Evolutionary conservation across 371 early-diverging fungal genomes (phyloP).

Genomic region (Entomophthora muscae): DNA sequence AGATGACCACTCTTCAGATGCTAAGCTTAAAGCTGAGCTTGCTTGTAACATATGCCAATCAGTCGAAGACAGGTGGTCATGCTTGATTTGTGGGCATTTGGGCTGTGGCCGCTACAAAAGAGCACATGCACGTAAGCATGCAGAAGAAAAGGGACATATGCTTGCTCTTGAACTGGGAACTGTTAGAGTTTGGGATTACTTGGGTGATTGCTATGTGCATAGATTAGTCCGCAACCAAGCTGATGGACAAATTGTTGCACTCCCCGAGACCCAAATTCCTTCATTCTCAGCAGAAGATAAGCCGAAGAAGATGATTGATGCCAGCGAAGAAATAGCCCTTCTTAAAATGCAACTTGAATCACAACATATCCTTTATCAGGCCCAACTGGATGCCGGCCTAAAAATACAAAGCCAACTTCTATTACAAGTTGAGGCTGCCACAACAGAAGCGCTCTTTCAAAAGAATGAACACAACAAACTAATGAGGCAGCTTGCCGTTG

Average conservation of each 20-base stretch:
- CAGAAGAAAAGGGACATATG: conserved; percentile 50
- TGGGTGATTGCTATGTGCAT: conserved; percentile 84
- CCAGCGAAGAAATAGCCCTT: background rate
- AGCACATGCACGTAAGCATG: conserved; percentile 80
- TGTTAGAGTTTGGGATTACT: conserved; percentile 94
- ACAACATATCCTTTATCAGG: background rate
- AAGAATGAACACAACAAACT: background rate
- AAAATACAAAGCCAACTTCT: background rate
- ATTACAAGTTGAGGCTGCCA: background rate
- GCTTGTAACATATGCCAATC: background rate
- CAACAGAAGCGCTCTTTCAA: background rate
- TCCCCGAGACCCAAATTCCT: conserved; percentile 20
- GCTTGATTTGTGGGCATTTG: conserved; percentile 80
- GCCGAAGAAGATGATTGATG: background rate
- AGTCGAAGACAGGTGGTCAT: conserved; percentile 68
- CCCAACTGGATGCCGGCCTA: background rate
- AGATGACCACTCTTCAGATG: background rate
- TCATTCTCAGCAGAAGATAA: background rate
- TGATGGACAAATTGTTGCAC: conserved; percentile 81
- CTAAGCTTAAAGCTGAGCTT: background rate
- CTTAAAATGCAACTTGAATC: background rate
- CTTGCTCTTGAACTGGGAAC: conserved; percentile 85
- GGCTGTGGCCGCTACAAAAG: conserved; percentile 59
- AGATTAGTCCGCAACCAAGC: conserved; percentile 69
- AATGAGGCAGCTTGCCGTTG: background rate